phyloP scores from a whole-genome alignment of 2,329 filamentous ascomycete genomes.

The Xenoacremonium recifei region DNA sequence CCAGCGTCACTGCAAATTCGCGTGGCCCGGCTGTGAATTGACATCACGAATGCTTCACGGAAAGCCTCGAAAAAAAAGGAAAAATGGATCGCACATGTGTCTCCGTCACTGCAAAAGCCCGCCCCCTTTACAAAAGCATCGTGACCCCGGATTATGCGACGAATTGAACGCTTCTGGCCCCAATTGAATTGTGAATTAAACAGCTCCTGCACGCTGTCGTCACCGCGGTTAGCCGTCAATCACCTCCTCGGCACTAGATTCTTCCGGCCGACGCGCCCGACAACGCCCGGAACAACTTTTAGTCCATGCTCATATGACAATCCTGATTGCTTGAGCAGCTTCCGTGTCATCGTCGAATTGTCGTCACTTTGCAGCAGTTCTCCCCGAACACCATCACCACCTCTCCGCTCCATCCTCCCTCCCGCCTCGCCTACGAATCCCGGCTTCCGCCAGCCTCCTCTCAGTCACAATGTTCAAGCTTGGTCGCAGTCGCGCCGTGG shows the following conservation, averaged over 20 bases:
- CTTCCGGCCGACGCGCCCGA: background rate
- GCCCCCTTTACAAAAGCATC: background rate
- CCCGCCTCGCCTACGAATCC: constrained; percentile 8
- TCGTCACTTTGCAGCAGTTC: constrained; percentile 4
- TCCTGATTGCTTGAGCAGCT: background rate
- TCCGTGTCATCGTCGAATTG: constrained; percentile 3
- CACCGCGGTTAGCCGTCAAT: background rate
- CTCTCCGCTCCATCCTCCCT: constrained; percentile 15
- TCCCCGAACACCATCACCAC: constrained; percentile 13
- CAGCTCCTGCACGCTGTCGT: background rate
- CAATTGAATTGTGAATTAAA: too few species aligned
- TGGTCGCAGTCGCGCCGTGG: constrained; percentile 76
- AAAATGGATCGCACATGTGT: background rate
- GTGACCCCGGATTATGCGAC: too few species aligned
- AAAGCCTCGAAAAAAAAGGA: background rate
- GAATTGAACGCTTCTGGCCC: too few species aligned
- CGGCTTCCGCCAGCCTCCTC: background rate
- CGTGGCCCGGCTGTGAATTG: too few species aligned
- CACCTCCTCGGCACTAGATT: background rate
- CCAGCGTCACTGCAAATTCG: too few species aligned
- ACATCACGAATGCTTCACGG: too few species aligned
- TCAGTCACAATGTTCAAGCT: constrained; percentile 76
- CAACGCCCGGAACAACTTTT: background rate
- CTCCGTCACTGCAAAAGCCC: background rate
- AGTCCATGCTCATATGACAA: background rate